Conservation (phyloP, 192 early-diverging fungal species). For the Mycoemilia scoparia region DNA sequence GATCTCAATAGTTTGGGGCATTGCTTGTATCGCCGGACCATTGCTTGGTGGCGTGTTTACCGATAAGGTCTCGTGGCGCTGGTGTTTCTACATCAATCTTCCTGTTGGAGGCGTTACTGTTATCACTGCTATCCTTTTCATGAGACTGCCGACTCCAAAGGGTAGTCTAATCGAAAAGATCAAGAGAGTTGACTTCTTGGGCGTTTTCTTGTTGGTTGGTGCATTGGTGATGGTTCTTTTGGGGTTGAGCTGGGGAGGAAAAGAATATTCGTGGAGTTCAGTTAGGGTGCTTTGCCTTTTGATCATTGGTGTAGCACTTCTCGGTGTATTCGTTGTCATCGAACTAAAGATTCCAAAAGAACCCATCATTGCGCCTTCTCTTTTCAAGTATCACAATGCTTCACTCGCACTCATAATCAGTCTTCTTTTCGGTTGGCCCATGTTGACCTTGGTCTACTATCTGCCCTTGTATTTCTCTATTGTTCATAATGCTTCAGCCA, state of each 20-base stretch:
- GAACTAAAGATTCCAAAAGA: constrained; percentile 31
- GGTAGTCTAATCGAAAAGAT: constrained; percentile 29
- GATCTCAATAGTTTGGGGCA: constrained; percentile 33
- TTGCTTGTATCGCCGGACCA: constrained; percentile 38
- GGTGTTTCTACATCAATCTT: constrained; percentile 41
- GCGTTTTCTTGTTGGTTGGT: constrained; percentile 31
- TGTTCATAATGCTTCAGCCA: constrained; percentile 29
- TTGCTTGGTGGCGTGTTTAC: constrained; percentile 38
- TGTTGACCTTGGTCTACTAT: constrained; percentile 30
- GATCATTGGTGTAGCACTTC: constrained; percentile 10
- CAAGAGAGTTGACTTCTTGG: constrained; percentile 46
- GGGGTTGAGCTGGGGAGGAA: constrained; percentile 62
- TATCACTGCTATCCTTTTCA: constrained; percentile 18
- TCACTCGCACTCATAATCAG: constrained; percentile 8
- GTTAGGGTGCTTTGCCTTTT: constrained; percentile 30
- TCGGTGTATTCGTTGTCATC: constrained; percentile 36
- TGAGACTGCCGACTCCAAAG: constrained; percentile 18
- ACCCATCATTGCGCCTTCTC: constrained; percentile 40
- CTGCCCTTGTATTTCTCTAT: constrained; percentile 47
- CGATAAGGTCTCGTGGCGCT: constrained; percentile 27
- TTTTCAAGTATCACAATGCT: constrained; percentile 34
- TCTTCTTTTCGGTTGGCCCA: constrained; percentile 16
- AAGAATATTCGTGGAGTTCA: constrained; percentile 31
- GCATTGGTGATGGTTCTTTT: constrained; percentile 45
- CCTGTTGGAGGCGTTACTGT: constrained; percentile 24